Conservation (phyloP, 169 alveolate species). For the Plasmodium sp. region DNA sequence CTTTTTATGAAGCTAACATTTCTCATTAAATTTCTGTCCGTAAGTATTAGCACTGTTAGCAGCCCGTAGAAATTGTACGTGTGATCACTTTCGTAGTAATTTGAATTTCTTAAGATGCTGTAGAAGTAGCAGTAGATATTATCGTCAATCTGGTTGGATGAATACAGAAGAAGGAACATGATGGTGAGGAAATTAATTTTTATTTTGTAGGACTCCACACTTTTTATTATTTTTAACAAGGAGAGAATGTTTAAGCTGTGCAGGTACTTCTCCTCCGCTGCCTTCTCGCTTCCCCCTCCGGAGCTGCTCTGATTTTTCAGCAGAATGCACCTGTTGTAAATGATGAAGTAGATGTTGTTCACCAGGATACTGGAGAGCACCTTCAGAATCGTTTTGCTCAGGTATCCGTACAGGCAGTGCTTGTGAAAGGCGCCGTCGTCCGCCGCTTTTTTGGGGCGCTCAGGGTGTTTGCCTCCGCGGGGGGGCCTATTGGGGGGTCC, state of each 20-base stretch:
- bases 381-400: constrained; percentile 34
- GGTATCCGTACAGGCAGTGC: constrained; percentile 24
- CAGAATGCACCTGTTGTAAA: constrained; percentile 2
- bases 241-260: constrained; percentile 62
- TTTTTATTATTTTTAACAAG: constrained; percentile 41
- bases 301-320: neutral
- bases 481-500: neutral
- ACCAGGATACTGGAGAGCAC: constrained; percentile 56
- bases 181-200: constrained; percentile 47
- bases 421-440: constrained; percentile 8
- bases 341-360: constrained; percentile 55
- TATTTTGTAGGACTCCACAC: constrained; percentile 55
- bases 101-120: constrained; percentile 35
- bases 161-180: constrained; percentile 50
- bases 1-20: constrained; percentile 54
- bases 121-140: constrained; percentile 48
- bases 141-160: constrained; percentile 52
- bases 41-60: constrained; percentile 37
- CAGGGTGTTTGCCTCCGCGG: neutral
- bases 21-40: constrained; percentile 49
- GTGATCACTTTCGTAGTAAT: constrained; percentile 65
- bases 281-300: neutral
- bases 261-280: constrained; percentile 23
- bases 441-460: neutral
- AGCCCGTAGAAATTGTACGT: constrained; percentile 45